A percentile compares a stretch with the other conserved stretches of the same genome.
These are phyloP conservation scores for Strigomonas culicis DNA, from an alignment of 208 protist genomes.

Conservation along the genomic window DNA sequence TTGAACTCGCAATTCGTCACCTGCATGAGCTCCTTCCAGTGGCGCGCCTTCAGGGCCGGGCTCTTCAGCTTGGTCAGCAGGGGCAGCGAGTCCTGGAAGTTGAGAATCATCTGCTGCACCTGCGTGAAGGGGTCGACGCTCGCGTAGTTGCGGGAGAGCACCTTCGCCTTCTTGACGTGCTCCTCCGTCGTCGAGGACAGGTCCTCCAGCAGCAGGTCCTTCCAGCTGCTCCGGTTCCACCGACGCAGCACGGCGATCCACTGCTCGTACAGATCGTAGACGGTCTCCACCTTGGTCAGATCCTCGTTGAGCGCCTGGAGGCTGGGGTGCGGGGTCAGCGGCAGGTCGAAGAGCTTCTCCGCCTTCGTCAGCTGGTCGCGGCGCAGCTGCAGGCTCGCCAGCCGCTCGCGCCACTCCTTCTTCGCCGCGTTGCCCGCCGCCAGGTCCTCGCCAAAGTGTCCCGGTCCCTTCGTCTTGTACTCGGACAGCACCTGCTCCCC, in stretches of 20 bases:
- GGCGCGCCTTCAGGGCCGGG: conserved; percentile 95
- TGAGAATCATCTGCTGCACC: conserved; percentile 92
- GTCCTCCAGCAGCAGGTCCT: conserved; percentile 94
- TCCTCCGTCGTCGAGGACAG: conserved; percentile 94
- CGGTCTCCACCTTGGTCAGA: conserved; percentile 81
- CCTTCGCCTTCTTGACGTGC: conserved; percentile 79
- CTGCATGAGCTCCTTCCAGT: conserved; percentile 97
- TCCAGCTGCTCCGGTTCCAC: conserved; percentile 97
- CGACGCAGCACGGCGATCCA: conserved; percentile 87
- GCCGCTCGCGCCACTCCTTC: conserved; percentile 75
- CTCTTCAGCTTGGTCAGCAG: conserved; percentile 96
- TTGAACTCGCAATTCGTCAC: conserved; percentile 94
- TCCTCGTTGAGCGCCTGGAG: conserved; percentile 91
- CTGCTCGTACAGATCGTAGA: conserved; percentile 95
- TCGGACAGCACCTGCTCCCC: conserved; percentile 51
- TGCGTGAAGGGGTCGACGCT: conserved; percentile 82
- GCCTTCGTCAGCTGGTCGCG: conserved; percentile 93
- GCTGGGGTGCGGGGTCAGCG: conserved; percentile 90
- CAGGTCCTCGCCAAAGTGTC: conserved; percentile 79
- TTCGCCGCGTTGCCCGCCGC: conserved; percentile 90
- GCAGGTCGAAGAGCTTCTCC: conserved; percentile 97
- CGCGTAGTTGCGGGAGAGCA: conserved; percentile 85
- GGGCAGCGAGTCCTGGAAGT: conserved; percentile 96
- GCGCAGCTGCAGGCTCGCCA: conserved; percentile 67
- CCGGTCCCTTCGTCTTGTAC: conserved; percentile 85